Base-by-base conservation (phyloP, 768 basidiomycete species). In the Tylopilus balloui region DNA sequence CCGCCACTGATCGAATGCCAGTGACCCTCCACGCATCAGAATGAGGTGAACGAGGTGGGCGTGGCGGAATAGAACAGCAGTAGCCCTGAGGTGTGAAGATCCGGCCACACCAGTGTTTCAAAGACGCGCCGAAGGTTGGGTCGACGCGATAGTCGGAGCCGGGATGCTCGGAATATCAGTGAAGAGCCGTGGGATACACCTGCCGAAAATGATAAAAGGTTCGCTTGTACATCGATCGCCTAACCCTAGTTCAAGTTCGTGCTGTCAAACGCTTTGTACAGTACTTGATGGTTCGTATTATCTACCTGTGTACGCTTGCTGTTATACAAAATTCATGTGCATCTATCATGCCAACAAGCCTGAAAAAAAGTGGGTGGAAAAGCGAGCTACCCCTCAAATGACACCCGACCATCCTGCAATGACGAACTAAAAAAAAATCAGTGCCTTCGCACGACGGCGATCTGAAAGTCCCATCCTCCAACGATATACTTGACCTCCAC, bases 381-480 rank as follows among this genome's bases (percentile, higher is more conserved):
- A 37, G 21, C 28, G 37, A 21, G n/a, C n/a, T n/a, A n/a, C n/a
- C n/a, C 29, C n/a, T 36, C 21, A 31, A n/a, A n/a, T n/a, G n/a
- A n/a, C n/a, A n/a, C n/a, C 45, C 14, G 36, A 28, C 35, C 8
- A 25, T 34, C 35, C 35, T 42, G 40, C 6, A 10, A 15, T 11
- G 4, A 24, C 25, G 20, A 34, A 17, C 42, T n/a, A 39, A 12
- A 14, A 20, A 23, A 36, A 28, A 45, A 23, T 65, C 51, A 85
- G 61, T 87, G 84, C 50, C 88, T 74, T 51, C 88, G 76, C 32
- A 92, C 88, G 25, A 87, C 81, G 13, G 91, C 91, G 47, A 94
- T 74, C 72, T 92, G 86, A 51, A 93, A 79, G 66, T 92, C 91
- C 88, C 90, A 91, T 40, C 90, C 87, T 21, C 88, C 86, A 14